Evolutionary conservation across 306 rosid genomes (phyloP).

Genomic region (Trifolium subterraneum): DNA sequence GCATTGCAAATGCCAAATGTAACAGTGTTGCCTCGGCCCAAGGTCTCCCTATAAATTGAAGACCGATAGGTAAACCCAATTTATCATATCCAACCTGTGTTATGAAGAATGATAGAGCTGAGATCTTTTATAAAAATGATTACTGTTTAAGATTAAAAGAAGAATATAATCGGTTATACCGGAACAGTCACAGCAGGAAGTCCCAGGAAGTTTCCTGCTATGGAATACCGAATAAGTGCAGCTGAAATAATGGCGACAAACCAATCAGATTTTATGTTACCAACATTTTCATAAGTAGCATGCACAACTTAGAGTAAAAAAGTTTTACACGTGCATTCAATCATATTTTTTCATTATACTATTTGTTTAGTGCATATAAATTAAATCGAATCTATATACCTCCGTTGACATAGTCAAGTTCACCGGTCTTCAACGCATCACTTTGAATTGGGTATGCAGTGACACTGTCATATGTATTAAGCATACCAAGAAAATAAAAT

Average conservation of each 20-base stretch:
- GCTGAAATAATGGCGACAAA: slow-evolving; percentile 54
- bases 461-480: slow-evolving; percentile 59
- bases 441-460: slow-evolving; percentile 85
- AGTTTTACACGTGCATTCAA: neutral
- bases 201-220: slow-evolving; percentile 91
- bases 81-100: slow-evolving; percentile 87
- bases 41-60: slow-evolving; percentile 87
- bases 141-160: neutral
- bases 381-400: slow-evolving; percentile 50
- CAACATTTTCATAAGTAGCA: neutral
- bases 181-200: slow-evolving; percentile 82
- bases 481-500: neutral
- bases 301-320: neutral
- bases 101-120: neutral
- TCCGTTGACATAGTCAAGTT: slow-evolving; percentile 94
- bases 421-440: slow-evolving; percentile 85
- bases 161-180: slow-evolving; percentile 52
- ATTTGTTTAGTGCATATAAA: neutral
- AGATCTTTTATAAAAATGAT: neutral
- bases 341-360: no score
- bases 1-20: slow-evolving; percentile 80
- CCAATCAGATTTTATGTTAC: slow-evolving; percentile 2
- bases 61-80: slow-evolving; percentile 86
- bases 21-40: slow-evolving; percentile 92
- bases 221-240: slow-evolving; percentile 82